phyloP scores from a whole-genome alignment of 441 rosid genomes.

The Biscutella laevigata region DNA sequence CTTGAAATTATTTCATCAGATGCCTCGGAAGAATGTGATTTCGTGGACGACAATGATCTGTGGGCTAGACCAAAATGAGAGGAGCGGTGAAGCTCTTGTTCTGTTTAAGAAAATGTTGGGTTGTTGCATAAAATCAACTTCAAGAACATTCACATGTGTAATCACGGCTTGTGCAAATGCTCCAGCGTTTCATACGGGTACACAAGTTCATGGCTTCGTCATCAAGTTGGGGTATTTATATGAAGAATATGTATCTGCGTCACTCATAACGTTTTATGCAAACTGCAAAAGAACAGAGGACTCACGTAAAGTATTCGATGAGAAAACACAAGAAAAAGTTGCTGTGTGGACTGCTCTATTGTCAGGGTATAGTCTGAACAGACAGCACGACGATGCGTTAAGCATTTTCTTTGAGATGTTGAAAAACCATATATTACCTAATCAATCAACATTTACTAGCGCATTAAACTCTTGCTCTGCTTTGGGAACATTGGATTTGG shows the following conservation, averaged over 20 bases:
- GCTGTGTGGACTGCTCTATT: constrained; percentile 52
- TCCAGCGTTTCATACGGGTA: constrained; percentile 32
- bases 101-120: constrained; percentile 32
- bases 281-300: constrained; percentile 32
- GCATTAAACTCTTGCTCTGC: constrained; percentile 61
- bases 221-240: constrained; percentile 35
- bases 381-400: constrained; percentile 32
- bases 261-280: constrained; percentile 45
- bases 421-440: constrained; percentile 31
- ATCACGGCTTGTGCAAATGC: constrained; percentile 40
- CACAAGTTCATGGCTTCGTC: constrained; percentile 37
- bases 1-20: constrained; percentile 31
- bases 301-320: constrained; percentile 32
- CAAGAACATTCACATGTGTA: constrained; percentile 38
- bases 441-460: constrained; percentile 59
- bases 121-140: constrained; percentile 28
- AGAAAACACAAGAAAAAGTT: constrained; percentile 28
- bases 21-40: constrained; percentile 40
- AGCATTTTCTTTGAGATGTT: constrained; percentile 37
- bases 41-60: constrained; percentile 58
- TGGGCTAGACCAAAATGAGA: constrained; percentile 43
- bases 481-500: constrained; percentile 50
- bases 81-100: constrained; percentile 31
- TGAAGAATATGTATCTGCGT: constrained; percentile 37
- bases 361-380: constrained; percentile 38